A percentile compares a stretch with the other conserved stretches of the same genome.
These are phyloP conservation scores for Globisporangium orthogonon DNA, from an alignment of 352 stramenopile genomes.

Conservation along the genomic window DNA sequence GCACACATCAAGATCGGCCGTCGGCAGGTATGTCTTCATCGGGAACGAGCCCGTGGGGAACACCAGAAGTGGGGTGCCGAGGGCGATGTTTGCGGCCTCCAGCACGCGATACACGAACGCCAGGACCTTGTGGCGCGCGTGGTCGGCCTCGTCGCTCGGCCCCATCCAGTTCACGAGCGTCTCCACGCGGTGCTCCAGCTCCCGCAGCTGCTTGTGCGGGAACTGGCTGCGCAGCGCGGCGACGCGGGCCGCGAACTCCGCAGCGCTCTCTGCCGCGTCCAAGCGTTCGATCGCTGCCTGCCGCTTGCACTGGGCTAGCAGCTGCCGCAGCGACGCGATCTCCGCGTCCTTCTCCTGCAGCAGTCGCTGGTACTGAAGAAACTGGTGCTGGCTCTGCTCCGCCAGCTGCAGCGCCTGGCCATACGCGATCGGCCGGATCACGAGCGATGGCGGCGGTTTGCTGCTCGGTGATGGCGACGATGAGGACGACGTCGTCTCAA, in stretches of 20 bases:
- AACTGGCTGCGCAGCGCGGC: conserved; percentile 27
- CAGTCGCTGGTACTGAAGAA: conserved; percentile 47
- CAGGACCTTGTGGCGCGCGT: conserved; percentile 54
- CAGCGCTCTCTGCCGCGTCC: conserved; percentile 3
- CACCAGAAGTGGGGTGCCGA: conserved; percentile 38
- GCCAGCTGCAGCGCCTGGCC: conserved; percentile 57
- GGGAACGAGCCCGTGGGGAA: conserved; percentile 82
- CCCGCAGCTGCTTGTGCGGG: conserved; percentile 21
- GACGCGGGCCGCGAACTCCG: conserved; percentile 2
- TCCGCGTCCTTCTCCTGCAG: conserved; percentile 64
- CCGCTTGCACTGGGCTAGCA: conserved; percentile 24
- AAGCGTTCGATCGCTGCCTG: conserved; percentile 10
- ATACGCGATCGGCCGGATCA: conserved; percentile 69
- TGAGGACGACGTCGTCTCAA: background rate
- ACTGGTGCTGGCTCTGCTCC: conserved; percentile 57
- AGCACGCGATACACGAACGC: conserved; percentile 62
- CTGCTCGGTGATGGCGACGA: background rate
- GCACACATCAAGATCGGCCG: conserved; percentile 82
- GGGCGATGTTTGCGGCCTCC: conserved; percentile 40
- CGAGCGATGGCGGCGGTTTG: conserved; percentile 35
- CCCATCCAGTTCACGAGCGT: conserved; percentile 58
- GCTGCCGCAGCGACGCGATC: conserved; percentile 37
- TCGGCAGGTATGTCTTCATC: conserved; percentile 88
- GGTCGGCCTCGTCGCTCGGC: conserved; percentile 54
- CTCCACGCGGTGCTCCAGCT: conserved; percentile 26